Conservation (phyloP, 179 eudicot species). For the Heliamphora pulchella region DNA sequence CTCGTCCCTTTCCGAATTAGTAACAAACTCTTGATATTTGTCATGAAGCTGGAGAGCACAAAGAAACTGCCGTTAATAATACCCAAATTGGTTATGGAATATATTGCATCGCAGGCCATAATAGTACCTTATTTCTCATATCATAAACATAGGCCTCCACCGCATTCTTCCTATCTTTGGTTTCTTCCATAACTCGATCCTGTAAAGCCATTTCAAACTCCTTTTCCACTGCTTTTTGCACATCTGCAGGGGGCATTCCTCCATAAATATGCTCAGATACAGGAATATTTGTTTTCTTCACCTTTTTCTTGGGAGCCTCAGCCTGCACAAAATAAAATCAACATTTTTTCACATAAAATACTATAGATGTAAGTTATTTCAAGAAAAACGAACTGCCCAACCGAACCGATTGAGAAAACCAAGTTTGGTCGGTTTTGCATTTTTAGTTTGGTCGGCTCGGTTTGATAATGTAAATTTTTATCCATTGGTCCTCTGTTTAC, state of each 20-base stretch:
- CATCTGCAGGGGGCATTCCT: conserved; percentile 34
- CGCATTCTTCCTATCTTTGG: conserved; percentile 60
- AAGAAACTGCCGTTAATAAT: neutral
- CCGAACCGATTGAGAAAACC: too few species aligned
- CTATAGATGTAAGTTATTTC: too few species aligned
- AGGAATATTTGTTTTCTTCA: conserved; percentile 47
- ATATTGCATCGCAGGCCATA: neutral
- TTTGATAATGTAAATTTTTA: too few species aligned
- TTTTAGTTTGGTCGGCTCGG: too few species aligned
- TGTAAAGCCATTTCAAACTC: conserved; percentile 76
- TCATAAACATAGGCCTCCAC: conserved; percentile 67
- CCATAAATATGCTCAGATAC: conserved; percentile 52
- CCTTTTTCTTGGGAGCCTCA: conserved; percentile 54
- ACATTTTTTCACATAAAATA: neutral
- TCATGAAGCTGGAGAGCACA: conserved; percentile 40
- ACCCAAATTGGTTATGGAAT: neutral
- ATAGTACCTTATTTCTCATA: conserved; percentile 61
- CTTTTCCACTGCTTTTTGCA: conserved; percentile 59
- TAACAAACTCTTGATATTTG: conserved; percentile 50
- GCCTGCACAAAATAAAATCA: conserved; percentile 10
- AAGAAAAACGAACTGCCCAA: too few species aligned
- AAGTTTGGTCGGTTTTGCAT: too few species aligned
- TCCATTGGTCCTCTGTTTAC: too few species aligned
- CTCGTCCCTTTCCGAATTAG: conserved; percentile 45
- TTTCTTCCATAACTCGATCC: conserved; percentile 70